Evolutionary conservation across 768 basidiomycete species (phyloP).

Genomic region (Boletellus sp.): DNA sequence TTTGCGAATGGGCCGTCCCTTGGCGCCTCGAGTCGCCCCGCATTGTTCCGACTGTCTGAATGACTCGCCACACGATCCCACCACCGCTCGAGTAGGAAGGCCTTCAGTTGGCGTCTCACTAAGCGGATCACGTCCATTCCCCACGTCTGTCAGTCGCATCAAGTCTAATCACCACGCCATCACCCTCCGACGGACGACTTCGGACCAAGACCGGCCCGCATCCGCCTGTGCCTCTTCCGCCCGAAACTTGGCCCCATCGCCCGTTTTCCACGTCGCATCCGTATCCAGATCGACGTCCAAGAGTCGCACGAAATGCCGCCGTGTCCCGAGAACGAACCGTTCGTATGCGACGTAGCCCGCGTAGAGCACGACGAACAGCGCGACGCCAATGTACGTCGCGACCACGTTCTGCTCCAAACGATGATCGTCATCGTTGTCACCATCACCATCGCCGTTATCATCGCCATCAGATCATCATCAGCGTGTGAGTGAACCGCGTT

Average conservation of each 20-base stretch:
- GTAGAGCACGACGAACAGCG: constrained; percentile 44
- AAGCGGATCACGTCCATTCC: too few species aligned
- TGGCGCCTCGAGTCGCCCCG: too few species aligned
- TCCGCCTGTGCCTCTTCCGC: constrained; percentile 28
- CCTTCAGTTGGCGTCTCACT: too few species aligned
- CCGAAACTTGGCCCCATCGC: constrained; percentile 37
- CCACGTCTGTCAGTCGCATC: too few species aligned
- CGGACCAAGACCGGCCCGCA: not conserved
- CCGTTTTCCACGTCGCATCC: constrained; percentile 49
- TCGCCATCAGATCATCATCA: too few species aligned
- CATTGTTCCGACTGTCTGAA: too few species aligned
- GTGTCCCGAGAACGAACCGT: constrained; percentile 26
- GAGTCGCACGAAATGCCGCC: constrained; percentile 40
- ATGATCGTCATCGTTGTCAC: too few species aligned
- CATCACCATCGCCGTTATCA: too few species aligned
- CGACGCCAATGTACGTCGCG: constrained; percentile 53
- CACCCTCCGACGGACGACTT: not conserved
- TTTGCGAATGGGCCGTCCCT: too few species aligned
- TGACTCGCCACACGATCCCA: too few species aligned
- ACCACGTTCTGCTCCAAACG: constrained; percentile 47
- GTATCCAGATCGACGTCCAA: constrained; percentile 49
- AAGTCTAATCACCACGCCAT: too few species aligned
- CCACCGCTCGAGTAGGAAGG: too few species aligned
- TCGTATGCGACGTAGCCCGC: constrained; percentile 42
- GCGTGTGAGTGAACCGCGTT: not conserved